A percentile compares a stretch with the other conserved stretches of the same genome.
Evolutionary conservation across 1,139 yeast genomes (phyloP).

Genomic region (Suhomyces ambrosiae): DNA sequence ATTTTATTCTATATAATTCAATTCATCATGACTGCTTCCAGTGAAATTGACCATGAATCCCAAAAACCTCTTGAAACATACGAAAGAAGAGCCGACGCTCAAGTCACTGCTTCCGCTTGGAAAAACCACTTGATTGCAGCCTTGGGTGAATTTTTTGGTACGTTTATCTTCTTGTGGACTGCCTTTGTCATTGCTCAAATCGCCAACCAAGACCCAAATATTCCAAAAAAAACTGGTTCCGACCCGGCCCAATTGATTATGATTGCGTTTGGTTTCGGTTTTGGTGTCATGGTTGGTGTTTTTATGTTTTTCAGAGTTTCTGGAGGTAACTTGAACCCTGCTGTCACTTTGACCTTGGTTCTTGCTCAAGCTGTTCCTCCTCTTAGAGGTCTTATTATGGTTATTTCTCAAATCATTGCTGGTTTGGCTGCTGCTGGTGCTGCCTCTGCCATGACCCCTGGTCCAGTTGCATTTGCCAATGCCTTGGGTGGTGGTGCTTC

Average conservation of each 20-base stretch:
- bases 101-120: conserved; percentile 23
- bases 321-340: conserved; percentile 91
- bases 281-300: conserved; percentile 76
- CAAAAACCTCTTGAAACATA: conserved; percentile 32
- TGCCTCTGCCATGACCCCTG: conserved; percentile 86
- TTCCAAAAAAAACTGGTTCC: conserved; percentile 46
- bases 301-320: conserved; percentile 77
- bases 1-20: neutral
- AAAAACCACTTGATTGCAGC: conserved; percentile 40
- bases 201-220: conserved; percentile 67
- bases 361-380: conserved; percentile 76
- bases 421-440: conserved; percentile 96
- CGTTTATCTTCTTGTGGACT: conserved; percentile 79
- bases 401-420: conserved; percentile 71
- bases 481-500: conserved; percentile 73
- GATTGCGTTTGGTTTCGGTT: conserved; percentile 89
- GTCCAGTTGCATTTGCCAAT: conserved; percentile 71
- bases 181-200: conserved; percentile 85
- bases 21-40: conserved; percentile 17
- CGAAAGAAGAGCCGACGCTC: conserved; percentile 26
- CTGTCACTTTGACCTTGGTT: conserved; percentile 74
- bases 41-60: conserved; percentile 33
- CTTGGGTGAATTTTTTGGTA: conserved; percentile 75
- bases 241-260: conserved; percentile 71
- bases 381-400: conserved; percentile 66